A percentile compares a stretch with the other conserved stretches of the same genome.
These are phyloP conservation scores for Hymenoscyphus fraxineus DNA, from an alignment of 2,329 filamentous ascomycete species.

Conservation along the genomic window DNA sequence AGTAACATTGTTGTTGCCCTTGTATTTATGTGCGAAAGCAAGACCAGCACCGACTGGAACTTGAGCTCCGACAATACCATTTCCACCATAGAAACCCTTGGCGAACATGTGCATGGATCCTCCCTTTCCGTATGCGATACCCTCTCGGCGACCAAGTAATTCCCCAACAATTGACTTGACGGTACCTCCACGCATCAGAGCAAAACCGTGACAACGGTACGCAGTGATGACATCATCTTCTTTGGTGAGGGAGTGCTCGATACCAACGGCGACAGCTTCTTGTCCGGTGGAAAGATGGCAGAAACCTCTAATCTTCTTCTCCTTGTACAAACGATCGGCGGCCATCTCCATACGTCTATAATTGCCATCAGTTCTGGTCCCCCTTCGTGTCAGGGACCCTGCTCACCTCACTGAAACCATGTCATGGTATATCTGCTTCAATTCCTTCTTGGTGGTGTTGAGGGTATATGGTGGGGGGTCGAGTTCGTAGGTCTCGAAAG, in stretches of 20 bases:
- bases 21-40: constrained; percentile 96
- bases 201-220: constrained; percentile 98
- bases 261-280: constrained; percentile 94
- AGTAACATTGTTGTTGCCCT: constrained; percentile 77
- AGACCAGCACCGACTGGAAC: constrained; percentile 95
- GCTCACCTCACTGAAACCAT: constrained; percentile 91
- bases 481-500: constrained; percentile 98
- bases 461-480: constrained; percentile 93
- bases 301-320: constrained; percentile 99
- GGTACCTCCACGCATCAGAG: constrained; percentile 88
- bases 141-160: constrained; percentile 88
- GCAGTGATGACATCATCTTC: constrained; percentile 94
- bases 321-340: constrained; percentile 97
- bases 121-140: constrained; percentile 98
- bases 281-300: constrained; percentile 97
- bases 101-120: constrained; percentile 99
- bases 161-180: constrained; percentile 94
- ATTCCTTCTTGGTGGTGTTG: constrained; percentile 91
- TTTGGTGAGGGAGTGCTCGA: constrained; percentile 91
- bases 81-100: constrained; percentile 96
- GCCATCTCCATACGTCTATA: constrained; percentile 98
- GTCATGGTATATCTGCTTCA: constrained; percentile 98
- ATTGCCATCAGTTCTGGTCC: constrained; percentile 12
- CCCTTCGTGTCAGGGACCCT: constrained; percentile 6
- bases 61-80: constrained; percentile 98